These are phyloP conservation scores for Lasiodiplodia gonubiensis DNA, from an alignment of 2,329 filamentous ascomycete species.

Conservation along the genomic window DNA sequence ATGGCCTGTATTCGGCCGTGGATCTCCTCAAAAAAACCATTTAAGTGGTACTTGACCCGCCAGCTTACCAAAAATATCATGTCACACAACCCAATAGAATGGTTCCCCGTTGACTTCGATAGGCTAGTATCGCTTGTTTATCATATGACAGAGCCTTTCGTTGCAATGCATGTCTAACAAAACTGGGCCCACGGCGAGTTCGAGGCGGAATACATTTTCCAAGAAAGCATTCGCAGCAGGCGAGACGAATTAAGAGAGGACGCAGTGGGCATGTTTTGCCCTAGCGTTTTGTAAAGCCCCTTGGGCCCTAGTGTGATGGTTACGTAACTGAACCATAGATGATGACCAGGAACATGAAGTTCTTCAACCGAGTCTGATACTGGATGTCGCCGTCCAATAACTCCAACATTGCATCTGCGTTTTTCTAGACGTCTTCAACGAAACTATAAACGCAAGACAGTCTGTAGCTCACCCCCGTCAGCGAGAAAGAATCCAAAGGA, in stretches of 20 bases:
- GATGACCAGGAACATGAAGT: background rate
- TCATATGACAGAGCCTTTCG: too few species aligned
- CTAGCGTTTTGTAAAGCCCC: background rate
- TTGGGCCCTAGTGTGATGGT: background rate
- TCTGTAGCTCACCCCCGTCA: background rate
- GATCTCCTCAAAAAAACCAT: too few species aligned
- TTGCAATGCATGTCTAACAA: background rate
- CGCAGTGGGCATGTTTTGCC: background rate
- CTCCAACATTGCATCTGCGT: background rate
- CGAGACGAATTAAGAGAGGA: background rate
- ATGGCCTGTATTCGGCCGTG: too few species aligned
- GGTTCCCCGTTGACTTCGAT: too few species aligned
- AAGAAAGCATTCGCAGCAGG: background rate
- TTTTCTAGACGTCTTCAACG: background rate
- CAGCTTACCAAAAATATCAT: too few species aligned
- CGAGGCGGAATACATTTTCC: background rate
- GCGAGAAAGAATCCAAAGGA: background rate
- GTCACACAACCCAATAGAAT: too few species aligned
- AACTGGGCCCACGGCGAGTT: background rate
- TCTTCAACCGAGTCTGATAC: background rate
- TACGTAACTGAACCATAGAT: background rate
- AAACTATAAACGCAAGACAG: background rate
- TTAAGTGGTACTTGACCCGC: too few species aligned
- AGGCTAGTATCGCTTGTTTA: too few species aligned
- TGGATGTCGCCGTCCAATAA: background rate